A percentile compares a stretch with the other conserved stretches of the same genome.
phyloP scores from a whole-genome alignment of 2,329 filamentous ascomycete genomes.

The Alternaria conjuncta region DNA sequence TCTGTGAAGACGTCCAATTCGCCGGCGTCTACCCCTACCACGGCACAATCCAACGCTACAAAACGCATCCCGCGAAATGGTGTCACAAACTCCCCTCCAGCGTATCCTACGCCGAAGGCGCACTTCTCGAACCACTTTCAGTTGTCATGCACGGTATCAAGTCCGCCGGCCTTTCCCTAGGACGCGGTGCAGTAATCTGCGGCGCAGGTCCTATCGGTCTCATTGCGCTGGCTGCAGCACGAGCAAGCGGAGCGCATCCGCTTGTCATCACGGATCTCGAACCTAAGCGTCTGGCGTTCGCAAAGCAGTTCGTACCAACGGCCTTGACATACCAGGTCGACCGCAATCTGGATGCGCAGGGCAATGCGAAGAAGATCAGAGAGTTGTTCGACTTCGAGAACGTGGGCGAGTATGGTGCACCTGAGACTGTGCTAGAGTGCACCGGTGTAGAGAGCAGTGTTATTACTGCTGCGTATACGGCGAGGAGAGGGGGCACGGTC shows the following conservation, averaged over 20 bases:
- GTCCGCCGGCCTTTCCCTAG: constrained; percentile 60
- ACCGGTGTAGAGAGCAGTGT: constrained; percentile 71
- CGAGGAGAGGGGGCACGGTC: constrained; percentile 64
- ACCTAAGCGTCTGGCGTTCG: constrained; percentile 62
- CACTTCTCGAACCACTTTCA: constrained; percentile 69
- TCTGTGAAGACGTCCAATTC: constrained; percentile 68
- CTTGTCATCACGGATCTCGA: constrained; percentile 70
- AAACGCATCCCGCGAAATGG: constrained; percentile 66
- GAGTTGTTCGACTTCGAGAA: constrained; percentile 57
- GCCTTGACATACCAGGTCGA: constrained; percentile 63
- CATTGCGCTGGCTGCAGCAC: constrained; percentile 65
- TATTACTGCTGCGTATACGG: constrained; percentile 63
- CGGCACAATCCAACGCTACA: constrained; percentile 67
- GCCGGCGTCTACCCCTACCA: constrained; percentile 66
- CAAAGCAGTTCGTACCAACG: constrained; percentile 62
- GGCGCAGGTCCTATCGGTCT: constrained; percentile 68
- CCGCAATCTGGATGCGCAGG: constrained; percentile 52
- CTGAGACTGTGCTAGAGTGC: constrained; percentile 67
- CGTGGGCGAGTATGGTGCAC: constrained; percentile 62
- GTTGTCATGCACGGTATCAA: constrained; percentile 69
- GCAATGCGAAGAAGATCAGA: constrained; percentile 61
- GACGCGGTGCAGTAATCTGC: constrained; percentile 63
- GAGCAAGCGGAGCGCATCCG: constrained; percentile 68
- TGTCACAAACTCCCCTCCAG: constrained; percentile 59
- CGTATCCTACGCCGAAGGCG: constrained; percentile 64